Evolutionary conservation across 2,329 filamentous ascomycete species (phyloP).

Genomic region (Lachnellula suecica): DNA sequence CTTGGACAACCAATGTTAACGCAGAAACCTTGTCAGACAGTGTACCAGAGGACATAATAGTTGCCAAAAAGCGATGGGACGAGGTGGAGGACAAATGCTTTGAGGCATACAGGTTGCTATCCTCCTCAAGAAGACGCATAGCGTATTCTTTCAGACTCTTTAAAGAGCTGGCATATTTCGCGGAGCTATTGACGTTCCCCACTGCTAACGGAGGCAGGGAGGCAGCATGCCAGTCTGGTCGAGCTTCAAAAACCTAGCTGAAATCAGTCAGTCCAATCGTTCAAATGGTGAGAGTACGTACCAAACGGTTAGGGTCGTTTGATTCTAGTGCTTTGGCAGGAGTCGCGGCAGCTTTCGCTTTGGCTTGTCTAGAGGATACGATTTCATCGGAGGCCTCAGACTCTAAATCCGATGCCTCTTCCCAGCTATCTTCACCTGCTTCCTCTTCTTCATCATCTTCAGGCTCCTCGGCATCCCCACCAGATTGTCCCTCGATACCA

Average conservation of each 20-base stretch:
- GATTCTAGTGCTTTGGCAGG: conserved; percentile 2
- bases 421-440: conserved; percentile 32
- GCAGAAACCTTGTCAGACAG: conserved; percentile 96
- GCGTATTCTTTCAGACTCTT: conserved; percentile 69
- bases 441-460: conserved; percentile 36
- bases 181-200: conserved; percentile 43
- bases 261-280: conserved; percentile 27
- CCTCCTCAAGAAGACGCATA: conserved; percentile 70
- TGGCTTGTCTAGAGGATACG: conserved; percentile 8
- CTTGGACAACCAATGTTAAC: conserved; percentile 88
- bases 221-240: conserved; percentile 67
- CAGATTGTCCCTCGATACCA: conserved; percentile 43
- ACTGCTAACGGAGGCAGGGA: conserved; percentile 51
- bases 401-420: conserved; percentile 35
- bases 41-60: conserved; percentile 95
- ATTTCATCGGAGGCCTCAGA: conserved; percentile 20
- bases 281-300: conserved; percentile 22
- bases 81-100: conserved; percentile 75
- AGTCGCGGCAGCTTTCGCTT: conserved; percentile 1
- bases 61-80: conserved; percentile 93
- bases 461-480: conserved; percentile 31
- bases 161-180: conserved; percentile 50
- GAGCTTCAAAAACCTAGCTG: conserved; percentile 55
- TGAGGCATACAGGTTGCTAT: conserved; percentile 72
- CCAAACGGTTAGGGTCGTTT: conserved; percentile 32